Evolutionary conservation across 805 yeast species (phyloP).

Genomic region (Kodamaea kakaduensis): DNA sequence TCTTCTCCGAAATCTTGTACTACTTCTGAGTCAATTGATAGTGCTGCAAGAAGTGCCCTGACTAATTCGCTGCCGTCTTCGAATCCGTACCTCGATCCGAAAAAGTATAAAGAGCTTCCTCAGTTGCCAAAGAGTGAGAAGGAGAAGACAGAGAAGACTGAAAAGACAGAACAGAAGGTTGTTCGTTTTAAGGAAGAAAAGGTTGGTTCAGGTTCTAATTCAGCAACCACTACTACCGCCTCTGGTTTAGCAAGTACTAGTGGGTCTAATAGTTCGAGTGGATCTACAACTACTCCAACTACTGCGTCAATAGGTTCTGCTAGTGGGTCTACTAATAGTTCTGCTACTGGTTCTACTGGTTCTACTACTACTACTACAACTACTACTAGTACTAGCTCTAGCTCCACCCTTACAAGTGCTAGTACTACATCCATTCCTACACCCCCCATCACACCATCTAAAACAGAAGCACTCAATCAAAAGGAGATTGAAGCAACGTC

Average conservation of each 20-base stretch:
- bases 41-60: background rate
- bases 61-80: background rate
- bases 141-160: no score
- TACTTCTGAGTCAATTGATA: background rate
- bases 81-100: background rate
- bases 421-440: background rate
- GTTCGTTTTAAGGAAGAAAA: no score
- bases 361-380: background rate
- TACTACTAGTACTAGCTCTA: background rate
- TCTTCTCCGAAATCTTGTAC: background rate
- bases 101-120: background rate
- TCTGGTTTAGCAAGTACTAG: background rate
- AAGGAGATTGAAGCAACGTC: no score
- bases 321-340: background rate
- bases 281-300: background rate
- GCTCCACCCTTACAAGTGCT: background rate
- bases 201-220: no score
- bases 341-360: background rate
- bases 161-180: no score
- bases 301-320: background rate
- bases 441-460: no score
- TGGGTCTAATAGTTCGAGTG: background rate
- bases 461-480: no score
- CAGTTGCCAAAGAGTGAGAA: constrained; percentile 1
- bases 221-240: background rate